Evolutionary conservation across 805 yeast species (phyloP).

Genomic region (Wickerhamomyces ciferrii): DNA sequence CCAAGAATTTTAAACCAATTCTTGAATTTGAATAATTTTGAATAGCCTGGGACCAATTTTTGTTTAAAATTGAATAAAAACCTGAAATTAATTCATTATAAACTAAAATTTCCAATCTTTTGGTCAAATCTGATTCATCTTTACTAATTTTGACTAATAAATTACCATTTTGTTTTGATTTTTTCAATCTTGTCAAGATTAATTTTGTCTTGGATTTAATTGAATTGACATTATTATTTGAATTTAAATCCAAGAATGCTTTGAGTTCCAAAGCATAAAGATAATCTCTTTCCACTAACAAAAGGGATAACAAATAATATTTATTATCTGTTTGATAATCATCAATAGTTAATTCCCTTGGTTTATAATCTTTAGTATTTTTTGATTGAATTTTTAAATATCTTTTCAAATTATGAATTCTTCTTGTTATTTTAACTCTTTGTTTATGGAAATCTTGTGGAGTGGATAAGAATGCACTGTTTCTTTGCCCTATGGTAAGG

Average conservation of each 20-base stretch:
- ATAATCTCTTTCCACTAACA: constrained; percentile 74
- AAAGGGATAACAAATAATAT: constrained; percentile 54
- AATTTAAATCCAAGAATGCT: constrained; percentile 46
- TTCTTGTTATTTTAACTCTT: constrained; percentile 55
- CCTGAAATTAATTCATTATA: constrained; percentile 50
- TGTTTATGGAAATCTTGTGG: constrained; percentile 67
- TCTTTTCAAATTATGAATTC: constrained; percentile 60
- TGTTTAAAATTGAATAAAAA: constrained; percentile 42
- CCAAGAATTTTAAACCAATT: constrained; percentile 52
- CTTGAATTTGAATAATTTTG: constrained; percentile 54
- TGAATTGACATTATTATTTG: constrained; percentile 28
- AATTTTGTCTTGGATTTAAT: constrained; percentile 42
- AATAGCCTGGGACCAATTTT: constrained; percentile 51
- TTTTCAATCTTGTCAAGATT: constrained; percentile 62
- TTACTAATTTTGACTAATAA: too few species aligned
- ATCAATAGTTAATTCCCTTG: constrained; percentile 41
- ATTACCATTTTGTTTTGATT: too few species aligned
- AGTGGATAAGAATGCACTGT: constrained; percentile 56
- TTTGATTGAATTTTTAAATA: constrained; percentile 56
- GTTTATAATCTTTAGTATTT: constrained; percentile 59
- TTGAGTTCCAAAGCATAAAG: constrained; percentile 63
- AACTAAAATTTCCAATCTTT: constrained; percentile 30
- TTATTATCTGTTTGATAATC: constrained; percentile 46
- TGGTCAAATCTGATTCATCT: constrained; percentile 32
- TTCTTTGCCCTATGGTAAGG: constrained; percentile 45